These are phyloP conservation scores for Desmodesmus armatus DNA, from an alignment of 139 green algal species.

Conservation along the genomic window DNA sequence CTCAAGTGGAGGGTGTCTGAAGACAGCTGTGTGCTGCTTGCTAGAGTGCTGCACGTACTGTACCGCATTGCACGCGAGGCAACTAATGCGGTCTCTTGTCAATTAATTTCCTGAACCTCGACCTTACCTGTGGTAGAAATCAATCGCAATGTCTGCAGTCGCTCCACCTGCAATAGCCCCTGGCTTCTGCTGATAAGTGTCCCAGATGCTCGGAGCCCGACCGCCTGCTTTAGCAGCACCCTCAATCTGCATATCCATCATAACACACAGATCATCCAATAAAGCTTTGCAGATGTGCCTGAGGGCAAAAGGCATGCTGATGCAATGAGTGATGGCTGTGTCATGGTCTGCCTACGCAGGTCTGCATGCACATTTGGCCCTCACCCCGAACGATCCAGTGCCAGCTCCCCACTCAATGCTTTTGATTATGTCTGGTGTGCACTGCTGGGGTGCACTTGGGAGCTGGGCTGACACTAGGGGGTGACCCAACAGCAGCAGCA, in stretches of 20 bases:
- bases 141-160: conserved; percentile 41
- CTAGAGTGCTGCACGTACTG: too few relatives aligned
- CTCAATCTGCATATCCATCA: conserved; percentile 43
- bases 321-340: not conserved
- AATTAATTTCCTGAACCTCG: too few relatives aligned
- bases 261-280: too few relatives aligned
- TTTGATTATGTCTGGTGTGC: not conserved
- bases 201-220: conserved; percentile 47
- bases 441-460: not conserved
- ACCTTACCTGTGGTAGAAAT: conserved; percentile 34
- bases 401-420: conserved; percentile 32
- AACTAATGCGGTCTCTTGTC: too few relatives aligned
- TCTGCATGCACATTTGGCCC: not conserved
- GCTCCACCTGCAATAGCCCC: conserved; percentile 24
- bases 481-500: not conserved
- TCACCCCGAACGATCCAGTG: conserved; percentile 21
- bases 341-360: not conserved
- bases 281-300: too few relatives aligned
- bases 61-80: too few relatives aligned
- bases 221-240: conserved; percentile 41
- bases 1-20: too few relatives aligned
- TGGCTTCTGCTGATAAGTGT: conserved; percentile 26
- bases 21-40: too few relatives aligned
- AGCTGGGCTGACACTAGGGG: not conserved
- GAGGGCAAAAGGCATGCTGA: not conserved